Evolutionary conservation across 2,329 filamentous ascomycete species (phyloP).

Genomic region (Lecanicillium sp.): DNA sequence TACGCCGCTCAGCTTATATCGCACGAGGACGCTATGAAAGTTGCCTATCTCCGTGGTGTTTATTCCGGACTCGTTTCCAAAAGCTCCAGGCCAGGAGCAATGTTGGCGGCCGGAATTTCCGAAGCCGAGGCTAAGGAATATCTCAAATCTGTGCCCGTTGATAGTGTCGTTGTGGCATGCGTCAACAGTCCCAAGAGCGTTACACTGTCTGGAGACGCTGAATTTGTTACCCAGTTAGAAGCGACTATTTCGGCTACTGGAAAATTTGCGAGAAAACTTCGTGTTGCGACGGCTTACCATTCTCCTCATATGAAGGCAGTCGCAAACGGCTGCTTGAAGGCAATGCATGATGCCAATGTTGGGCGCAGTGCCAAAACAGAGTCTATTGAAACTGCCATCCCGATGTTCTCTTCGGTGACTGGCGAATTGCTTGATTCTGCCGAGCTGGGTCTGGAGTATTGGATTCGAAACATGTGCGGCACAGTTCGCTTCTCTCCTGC

Average conservation of each 20-base stretch:
- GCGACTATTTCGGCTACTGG: conserved; percentile 4
- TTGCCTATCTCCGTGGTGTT: conserved; percentile 20
- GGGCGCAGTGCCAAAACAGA: not conserved
- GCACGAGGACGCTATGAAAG: conserved; percentile 20
- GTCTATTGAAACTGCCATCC: not conserved
- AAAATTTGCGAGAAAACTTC: conserved; percentile 19
- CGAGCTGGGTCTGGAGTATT: conserved; percentile 15
- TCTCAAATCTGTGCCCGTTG: not conserved
- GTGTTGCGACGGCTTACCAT: conserved; percentile 26
- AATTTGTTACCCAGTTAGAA: conserved; percentile 19
- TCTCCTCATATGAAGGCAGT: conserved; percentile 25
- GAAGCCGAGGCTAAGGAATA: not conserved
- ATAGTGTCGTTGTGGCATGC: conserved; percentile 23
- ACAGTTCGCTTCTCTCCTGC: conserved; percentile 16
- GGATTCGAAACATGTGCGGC: conserved; percentile 19
- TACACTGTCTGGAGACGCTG: conserved; percentile 25
- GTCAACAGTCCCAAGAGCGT: conserved; percentile 25
- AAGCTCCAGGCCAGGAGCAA: conserved; percentile 17
- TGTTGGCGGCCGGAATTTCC: conserved; percentile 23
- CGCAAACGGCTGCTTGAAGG: conserved; percentile 17
- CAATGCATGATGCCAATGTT: conserved; percentile 16
- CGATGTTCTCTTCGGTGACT: conserved; percentile 7
- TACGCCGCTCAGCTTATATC: conserved; percentile 16
- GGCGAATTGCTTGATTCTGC: not conserved
- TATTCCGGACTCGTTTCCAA: too few relatives aligned